These are phyloP conservation scores for Reticulascus tulasneorum DNA, from an alignment of 2,329 filamentous ascomycete species.

Conservation along the genomic window DNA sequence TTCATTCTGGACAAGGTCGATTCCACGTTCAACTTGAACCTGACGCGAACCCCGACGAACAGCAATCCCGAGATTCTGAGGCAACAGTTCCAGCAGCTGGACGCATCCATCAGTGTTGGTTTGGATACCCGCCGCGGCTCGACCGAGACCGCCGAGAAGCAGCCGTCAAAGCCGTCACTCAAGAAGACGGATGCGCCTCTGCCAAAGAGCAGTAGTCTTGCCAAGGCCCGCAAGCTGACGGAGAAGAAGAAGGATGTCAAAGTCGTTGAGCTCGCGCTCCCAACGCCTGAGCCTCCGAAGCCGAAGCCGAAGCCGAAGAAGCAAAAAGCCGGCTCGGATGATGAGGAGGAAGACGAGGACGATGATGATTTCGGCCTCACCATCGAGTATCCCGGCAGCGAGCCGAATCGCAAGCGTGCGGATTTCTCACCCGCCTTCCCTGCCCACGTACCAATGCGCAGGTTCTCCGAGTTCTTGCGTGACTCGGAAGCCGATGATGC, in stretches of 20 bases:
- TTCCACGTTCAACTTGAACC: conserved; percentile 83
- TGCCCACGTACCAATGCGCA: conserved; percentile 31
- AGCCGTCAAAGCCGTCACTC: conserved; percentile 12
- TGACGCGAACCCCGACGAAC: conserved; percentile 65
- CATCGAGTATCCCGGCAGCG: conserved; percentile 55
- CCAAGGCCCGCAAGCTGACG: conserved; percentile 24
- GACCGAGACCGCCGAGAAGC: conserved; percentile 17
- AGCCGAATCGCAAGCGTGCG: conserved; percentile 21
- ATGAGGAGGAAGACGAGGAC: conserved; percentile 51
- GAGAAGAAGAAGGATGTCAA: conserved; percentile 35
- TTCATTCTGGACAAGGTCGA: conserved; percentile 81
- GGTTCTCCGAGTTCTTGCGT: conserved; percentile 51
- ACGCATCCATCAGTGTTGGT: conserved; percentile 23
- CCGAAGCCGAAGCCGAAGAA: conserved; percentile 26
- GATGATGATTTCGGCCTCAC: conserved; percentile 55
- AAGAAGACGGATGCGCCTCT: conserved; percentile 12
- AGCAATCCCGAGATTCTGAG: conserved; percentile 59
- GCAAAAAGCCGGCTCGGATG: conserved; percentile 32
- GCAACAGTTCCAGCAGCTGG: conserved; percentile 64
- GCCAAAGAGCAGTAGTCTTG: conserved; percentile 16
- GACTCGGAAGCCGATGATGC: conserved; percentile 42
- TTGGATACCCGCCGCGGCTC: conserved; percentile 20
- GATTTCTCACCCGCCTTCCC: conserved; percentile 49
- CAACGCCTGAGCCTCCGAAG: conserved; percentile 21
- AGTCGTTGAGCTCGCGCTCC: conserved; percentile 30